phyloP scores from a whole-genome alignment of 768 basidiomycete genomes.

The Mycena floridula region DNA sequence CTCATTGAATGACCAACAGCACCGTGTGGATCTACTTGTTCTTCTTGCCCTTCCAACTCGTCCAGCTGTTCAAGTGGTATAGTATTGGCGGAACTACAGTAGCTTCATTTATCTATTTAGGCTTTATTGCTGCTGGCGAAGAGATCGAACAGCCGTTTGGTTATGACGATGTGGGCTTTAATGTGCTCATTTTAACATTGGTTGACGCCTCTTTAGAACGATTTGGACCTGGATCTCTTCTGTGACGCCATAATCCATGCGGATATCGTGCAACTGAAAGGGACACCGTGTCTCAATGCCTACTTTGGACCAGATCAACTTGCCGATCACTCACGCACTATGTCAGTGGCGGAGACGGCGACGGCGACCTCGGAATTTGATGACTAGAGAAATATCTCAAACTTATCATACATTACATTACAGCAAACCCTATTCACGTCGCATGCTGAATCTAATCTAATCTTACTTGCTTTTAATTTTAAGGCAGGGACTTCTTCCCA shows the following conservation, averaged over 20 bases:
- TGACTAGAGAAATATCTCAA: not conserved
- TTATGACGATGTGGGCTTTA: slow-evolving; percentile 50
- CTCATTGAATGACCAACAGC: slow-evolving; percentile 19
- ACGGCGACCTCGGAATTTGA: not conserved
- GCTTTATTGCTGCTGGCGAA: slow-evolving; percentile 66
- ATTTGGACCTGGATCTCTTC: slow-evolving; percentile 63
- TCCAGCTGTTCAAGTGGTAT: slow-evolving; percentile 54
- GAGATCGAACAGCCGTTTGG: slow-evolving; percentile 68
- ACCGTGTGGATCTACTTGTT: slow-evolving; percentile 72
- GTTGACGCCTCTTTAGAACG: slow-evolving; percentile 35
- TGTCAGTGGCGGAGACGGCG: not conserved
- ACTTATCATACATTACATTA: not conserved
- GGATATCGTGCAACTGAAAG: slow-evolving; percentile 51
- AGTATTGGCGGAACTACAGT: slow-evolving; percentile 60
- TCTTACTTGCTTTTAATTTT: not conserved
- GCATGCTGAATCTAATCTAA: no score
- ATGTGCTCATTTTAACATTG: not conserved
- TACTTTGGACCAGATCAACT: slow-evolving; percentile 21
- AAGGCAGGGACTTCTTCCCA: not conserved
- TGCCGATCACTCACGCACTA: not conserved
- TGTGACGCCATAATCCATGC: slow-evolving; percentile 48
- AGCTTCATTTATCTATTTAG: slow-evolving; percentile 67
- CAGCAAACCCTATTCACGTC: no score
- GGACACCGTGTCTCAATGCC: slow-evolving; percentile 44
- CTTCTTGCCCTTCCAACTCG: slow-evolving; percentile 71